phyloP scores from a whole-genome alignment of 192 early-diverging fungal species.

The Rhizoclosmatium sp. region DNA sequence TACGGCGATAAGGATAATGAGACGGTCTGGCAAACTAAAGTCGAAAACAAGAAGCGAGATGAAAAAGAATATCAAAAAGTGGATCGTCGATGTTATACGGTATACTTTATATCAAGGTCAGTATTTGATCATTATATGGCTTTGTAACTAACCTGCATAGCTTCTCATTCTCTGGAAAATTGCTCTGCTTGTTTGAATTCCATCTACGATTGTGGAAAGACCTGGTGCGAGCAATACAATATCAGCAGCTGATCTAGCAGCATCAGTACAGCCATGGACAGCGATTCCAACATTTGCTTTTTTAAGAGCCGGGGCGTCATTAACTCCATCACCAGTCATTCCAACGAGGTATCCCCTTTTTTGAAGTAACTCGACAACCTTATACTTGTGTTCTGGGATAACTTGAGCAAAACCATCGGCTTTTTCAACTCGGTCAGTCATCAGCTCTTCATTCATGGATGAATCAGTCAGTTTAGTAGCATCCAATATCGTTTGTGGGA shows the following conservation, averaged over 20 bases:
- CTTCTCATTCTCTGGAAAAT: constrained; percentile 96
- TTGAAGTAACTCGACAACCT: constrained; percentile 92
- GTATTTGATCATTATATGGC: too few relatives aligned
- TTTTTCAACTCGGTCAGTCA: constrained; percentile 81
- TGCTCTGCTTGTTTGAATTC: constrained; percentile 84
- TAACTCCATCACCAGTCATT: constrained; percentile 98
- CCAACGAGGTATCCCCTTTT: constrained; percentile 88
- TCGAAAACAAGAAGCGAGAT: constrained; percentile 80
- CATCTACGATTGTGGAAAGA: constrained; percentile 93
- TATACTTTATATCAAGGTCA: constrained; percentile 62
- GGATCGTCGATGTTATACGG: constrained; percentile 93
- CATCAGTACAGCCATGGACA: constrained; percentile 94
- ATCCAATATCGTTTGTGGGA: constrained; percentile 88
- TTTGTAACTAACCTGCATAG: constrained; percentile 62
- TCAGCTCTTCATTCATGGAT: constrained; percentile 76
- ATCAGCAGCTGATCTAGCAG: constrained; percentile 93
- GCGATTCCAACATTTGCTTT: constrained; percentile 98
- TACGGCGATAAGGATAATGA: constrained; percentile 89
- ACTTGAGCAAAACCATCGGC: constrained; percentile 97
- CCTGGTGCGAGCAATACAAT: constrained; percentile 92
- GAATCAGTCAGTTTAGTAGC: constrained; percentile 79
- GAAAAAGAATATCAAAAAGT: constrained; percentile 97
- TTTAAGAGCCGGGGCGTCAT: constrained; percentile 97
- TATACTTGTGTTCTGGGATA: constrained; percentile 98
- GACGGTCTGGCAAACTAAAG: constrained; percentile 79